Evolutionary conservation across 441 rosid genomes (phyloP).

Genomic region (Gossypium davidsonii): DNA sequence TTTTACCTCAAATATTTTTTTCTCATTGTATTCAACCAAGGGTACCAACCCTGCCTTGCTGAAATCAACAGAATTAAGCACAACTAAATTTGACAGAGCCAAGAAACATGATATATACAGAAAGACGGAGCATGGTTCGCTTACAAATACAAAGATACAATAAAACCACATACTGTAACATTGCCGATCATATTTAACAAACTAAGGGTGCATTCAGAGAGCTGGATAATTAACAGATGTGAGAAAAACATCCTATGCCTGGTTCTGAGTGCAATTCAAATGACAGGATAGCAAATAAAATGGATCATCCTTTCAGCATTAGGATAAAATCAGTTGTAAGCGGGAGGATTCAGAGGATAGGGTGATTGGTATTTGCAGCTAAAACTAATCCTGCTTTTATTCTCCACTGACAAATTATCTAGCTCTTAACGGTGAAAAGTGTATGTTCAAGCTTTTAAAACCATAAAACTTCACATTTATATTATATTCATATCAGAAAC

Average conservation of each 20-base stretch:
- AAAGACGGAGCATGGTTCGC: neutral
- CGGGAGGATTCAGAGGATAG: neutral
- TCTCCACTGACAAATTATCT: neutral
- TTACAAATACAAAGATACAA: neutral
- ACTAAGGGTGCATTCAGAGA: neutral
- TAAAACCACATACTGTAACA: neutral
- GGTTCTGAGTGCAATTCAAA: neutral
- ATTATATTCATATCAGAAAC: neutral
- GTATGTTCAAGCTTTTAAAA: neutral
- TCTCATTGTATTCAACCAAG: conserved; percentile 89
- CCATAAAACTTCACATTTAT: neutral
- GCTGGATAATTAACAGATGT: neutral
- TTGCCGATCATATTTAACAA: neutral
- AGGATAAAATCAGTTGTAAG: neutral
- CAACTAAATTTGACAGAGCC: neutral
- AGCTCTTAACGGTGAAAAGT: neutral
- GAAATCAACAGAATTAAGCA: conserved; percentile 22
- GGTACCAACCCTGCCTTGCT: conserved; percentile 84
- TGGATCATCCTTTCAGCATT: neutral
- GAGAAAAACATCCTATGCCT: neutral
- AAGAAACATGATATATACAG: neutral
- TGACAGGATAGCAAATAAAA: neutral
- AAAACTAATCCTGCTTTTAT: neutral
- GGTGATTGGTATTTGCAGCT: neutral
- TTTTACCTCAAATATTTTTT: conserved; percentile 87